These are phyloP conservation scores for Sphaerulina musiva DNA, from an alignment of 2,329 filamentous ascomycete species.

Conservation along the genomic window DNA sequence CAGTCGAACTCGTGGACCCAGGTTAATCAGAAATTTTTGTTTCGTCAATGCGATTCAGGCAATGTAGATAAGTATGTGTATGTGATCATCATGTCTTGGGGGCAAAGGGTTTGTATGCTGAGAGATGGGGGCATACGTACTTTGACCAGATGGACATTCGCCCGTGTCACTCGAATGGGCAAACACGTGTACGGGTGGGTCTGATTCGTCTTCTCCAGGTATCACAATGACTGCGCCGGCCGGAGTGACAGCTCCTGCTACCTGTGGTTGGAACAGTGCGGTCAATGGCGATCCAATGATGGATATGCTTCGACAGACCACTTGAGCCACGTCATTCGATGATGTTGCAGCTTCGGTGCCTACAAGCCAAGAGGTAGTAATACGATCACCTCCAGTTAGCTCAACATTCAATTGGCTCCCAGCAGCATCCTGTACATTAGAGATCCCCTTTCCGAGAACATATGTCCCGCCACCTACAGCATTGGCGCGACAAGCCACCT, in stretches of 20 bases:
- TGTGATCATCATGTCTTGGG: slow-evolving; percentile 68
- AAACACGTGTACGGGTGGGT: slow-evolving; percentile 56
- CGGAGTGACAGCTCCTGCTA: slow-evolving; percentile 69
- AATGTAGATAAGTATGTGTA: slow-evolving; percentile 99
- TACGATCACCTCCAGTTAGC: slow-evolving; percentile 28
- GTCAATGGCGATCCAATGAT: slow-evolving; percentile 62
- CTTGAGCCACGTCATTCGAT: no score
- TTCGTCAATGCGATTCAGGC: slow-evolving; percentile 92
- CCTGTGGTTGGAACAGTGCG: slow-evolving; percentile 60
- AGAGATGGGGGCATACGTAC: slow-evolving; percentile 56
- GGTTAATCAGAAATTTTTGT: slow-evolving; percentile 73
- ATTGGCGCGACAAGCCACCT: slow-evolving; percentile 82
- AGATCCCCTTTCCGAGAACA: slow-evolving; percentile 68
- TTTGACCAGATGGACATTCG: slow-evolving; percentile 80
- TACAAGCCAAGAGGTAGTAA: slow-evolving; percentile 30
- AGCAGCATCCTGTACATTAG: slow-evolving; percentile 27
- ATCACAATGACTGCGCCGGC: slow-evolving; percentile 67
- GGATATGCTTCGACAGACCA: slow-evolving; percentile 43
- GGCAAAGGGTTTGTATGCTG: slow-evolving; percentile 7
- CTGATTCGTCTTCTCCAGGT: slow-evolving; percentile 36
- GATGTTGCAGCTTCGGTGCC: slow-evolving; percentile 21
- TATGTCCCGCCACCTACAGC: slow-evolving; percentile 90
- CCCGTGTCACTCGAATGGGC: slow-evolving; percentile 85
- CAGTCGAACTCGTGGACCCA: slow-evolving; percentile 52
- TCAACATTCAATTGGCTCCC: slow-evolving; percentile 18